Evolutionary conservation across 202 grass and related monocot genomes (phyloP), one percentile per base, ranked within the genome.

Genomic region (Cymbopogon flexuosus): DNA sequence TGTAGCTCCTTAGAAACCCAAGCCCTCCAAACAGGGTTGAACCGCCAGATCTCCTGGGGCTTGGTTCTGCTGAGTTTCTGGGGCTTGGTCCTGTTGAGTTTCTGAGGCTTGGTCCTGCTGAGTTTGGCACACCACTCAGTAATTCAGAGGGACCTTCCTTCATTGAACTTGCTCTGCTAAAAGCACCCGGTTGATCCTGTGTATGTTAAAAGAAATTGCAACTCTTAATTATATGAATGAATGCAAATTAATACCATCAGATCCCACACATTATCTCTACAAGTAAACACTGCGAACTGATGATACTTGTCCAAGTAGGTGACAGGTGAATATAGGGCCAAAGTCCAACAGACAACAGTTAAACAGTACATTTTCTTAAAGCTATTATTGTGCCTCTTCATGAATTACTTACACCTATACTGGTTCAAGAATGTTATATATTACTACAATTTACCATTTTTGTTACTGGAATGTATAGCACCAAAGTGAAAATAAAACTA

Each of bases 11-110:
- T 36, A 88, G 66, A 71, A 86, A 85, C 49, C 79, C 72, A 37
- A 91, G 65, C 22, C 75, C 75, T 61, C 75, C 80, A 62, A 83
- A 74, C 29, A 77, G 70, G 24, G 31, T 86, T 74, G 89, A 91
- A 66, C 39, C 72, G 13, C 67, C 60, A 40, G 76, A 62, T 70
- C 54, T 65, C 16, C 41, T 65, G 71, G 54, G 68, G 39, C n/a
- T 81, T 37, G 80, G 65, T 83, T 87, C 74, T 2, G 22, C 19
- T 14, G 76, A 41, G 19, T 30, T 83, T 72, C 66, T 33, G 31
- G 3, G 31, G 31, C 1, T 33, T 33, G 31, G 31, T 83, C 83
- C 74, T 2, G 23, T 15, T 19, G 76, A 42, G 19, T 31, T 83
- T 72, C 41, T 65, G 75, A 43, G 68, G 39, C 14, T 81, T 36